These are phyloP conservation scores for Coemansia sp. DNA, from an alignment of 371 early-diverging fungal species.

Conservation along the genomic window DNA sequence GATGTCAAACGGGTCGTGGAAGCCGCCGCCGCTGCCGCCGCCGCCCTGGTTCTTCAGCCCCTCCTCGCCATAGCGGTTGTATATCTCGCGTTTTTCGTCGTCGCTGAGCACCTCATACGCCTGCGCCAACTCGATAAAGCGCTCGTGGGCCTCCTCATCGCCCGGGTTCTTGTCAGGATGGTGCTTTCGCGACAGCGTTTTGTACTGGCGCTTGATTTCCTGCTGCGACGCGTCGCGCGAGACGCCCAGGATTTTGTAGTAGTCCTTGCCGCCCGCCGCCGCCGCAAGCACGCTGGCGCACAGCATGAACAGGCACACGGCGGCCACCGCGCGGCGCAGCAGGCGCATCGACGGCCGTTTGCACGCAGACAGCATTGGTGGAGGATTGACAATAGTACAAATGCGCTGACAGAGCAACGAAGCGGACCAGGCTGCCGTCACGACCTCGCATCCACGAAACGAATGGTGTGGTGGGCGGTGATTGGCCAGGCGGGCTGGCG, in stretches of 20 bases:
- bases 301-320: slow-evolving; percentile 8
- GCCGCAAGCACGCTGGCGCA: slow-evolving; percentile 7
- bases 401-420: not conserved
- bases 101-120: slow-evolving; percentile 94
- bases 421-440: not conserved
- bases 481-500: slow-evolving; percentile 13
- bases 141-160: slow-evolving; percentile 75
- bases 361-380: slow-evolving; percentile 2
- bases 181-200: slow-evolving; percentile 80
- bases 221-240: slow-evolving; percentile 71
- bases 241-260: slow-evolving; percentile 85
- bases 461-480: slow-evolving; percentile 15
- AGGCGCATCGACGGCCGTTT: slow-evolving; percentile 5
- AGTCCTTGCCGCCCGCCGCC: slow-evolving; percentile 54
- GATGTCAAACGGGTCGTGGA: slow-evolving; percentile 93
- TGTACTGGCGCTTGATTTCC: slow-evolving; percentile 92
- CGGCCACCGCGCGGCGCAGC: slow-evolving; percentile 12
- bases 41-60: slow-evolving; percentile 73
- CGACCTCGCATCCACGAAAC: not conserved
- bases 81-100: slow-evolving; percentile 84
- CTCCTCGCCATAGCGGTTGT: slow-evolving; percentile 94
- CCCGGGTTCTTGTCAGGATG: slow-evolving; percentile 94
- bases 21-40: slow-evolving; percentile 59
- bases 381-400: not conserved
- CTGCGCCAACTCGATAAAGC: slow-evolving; percentile 89